Base-by-base conservation (phyloP, 1,284 basidiomycete species). In the Sporisorium scitamineum region DNA sequence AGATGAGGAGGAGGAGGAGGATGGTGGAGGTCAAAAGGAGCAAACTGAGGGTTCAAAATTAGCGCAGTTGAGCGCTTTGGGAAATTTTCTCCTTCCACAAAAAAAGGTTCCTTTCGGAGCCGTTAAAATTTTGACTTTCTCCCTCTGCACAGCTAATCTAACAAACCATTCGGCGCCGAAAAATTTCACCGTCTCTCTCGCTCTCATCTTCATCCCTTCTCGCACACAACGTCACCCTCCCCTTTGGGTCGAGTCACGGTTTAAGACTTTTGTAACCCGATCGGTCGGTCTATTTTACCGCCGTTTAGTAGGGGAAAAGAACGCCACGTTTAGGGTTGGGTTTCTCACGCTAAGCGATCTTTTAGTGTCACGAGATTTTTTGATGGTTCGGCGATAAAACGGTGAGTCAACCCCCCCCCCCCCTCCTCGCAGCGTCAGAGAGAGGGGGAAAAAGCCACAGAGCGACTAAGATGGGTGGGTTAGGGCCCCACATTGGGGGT, bases 371-470 rank as follows among this genome's bases (percentile, higher is more conserved):
- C 18, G 37, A 16, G 3, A 16, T 18, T 26, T 5, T 1, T 18
- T 16, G 5, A 9, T 26, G 26, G n/a, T n/a, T 48, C 47, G 47
- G 47, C 47, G 47, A 48, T 48, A 48, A 48, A 48, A 31, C 47
- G 47, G 47, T n/a, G n/a, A n/a, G n/a, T n/a, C n/a, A n/a, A n/a
- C n/a, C n/a, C n/a, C n/a, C n/a, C n/a, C n/a, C n/a, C n/a, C n/a
- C n/a, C n/a, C n/a, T n/a, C n/a, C n/a, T n/a, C n/a, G n/a, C n/a
- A n/a, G n/a, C n/a, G n/a, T n/a, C n/a, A n/a, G n/a, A n/a, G n/a
- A n/a, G n/a, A n/a, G n/a, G n/a, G n/a, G n/a, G n/a, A n/a, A n/a
- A n/a, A n/a, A n/a, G n/a, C n/a, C n/a, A n/a, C n/a, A n/a, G n/a
- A n/a, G n/a, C n/a, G n/a, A n/a, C n/a, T n/a, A n/a, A n/a, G n/a